Evolutionary conservation across 306 rosid genomes (phyloP).

Genomic region (Prosopis cineraria): DNA sequence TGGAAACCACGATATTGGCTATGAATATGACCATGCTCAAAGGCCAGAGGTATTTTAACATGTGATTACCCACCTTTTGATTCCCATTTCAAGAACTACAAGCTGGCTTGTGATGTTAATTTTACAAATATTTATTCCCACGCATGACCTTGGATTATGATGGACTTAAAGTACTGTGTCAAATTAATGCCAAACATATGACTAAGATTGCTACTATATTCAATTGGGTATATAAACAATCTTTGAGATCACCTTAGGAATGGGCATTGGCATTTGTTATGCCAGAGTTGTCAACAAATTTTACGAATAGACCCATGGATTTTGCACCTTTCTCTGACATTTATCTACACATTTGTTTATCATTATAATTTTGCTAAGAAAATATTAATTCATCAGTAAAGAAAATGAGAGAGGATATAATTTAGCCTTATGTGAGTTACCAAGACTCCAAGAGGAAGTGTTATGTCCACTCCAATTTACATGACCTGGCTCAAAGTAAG

Average conservation of each 20-base stretch:
- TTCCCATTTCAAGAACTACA: conserved; percentile 20
- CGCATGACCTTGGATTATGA: conserved; percentile 2
- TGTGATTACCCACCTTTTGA: conserved; percentile 19
- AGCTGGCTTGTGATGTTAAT: conserved; percentile 9
- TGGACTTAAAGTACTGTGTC: not conserved
- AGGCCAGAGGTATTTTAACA: conserved; percentile 55
- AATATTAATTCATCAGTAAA: not conserved
- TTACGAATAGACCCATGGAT: conserved; percentile 1
- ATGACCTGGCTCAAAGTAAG: not conserved
- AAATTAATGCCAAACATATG: conserved; percentile 14
- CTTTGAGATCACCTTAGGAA: conserved; percentile 9
- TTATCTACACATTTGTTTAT: not conserved
- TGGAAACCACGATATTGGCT: conserved; percentile 92
- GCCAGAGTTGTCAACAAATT: conserved; percentile 8
- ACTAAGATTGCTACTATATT: conserved; percentile 21
- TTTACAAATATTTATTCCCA: not conserved
- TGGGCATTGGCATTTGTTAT: conserved; percentile 17
- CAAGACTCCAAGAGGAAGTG: not conserved
- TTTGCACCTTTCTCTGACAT: conserved; percentile 1
- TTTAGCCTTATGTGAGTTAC: not conserved
- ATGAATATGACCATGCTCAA: conserved; percentile 54
- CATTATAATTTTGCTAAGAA: not conserved
- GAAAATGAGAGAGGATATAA: not conserved
- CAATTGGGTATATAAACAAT: conserved; percentile 12
- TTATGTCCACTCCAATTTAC: not conserved